Base-by-base conservation (phyloP, 1,284 basidiomycete species). In the Apiotrichum gracile region DNA sequence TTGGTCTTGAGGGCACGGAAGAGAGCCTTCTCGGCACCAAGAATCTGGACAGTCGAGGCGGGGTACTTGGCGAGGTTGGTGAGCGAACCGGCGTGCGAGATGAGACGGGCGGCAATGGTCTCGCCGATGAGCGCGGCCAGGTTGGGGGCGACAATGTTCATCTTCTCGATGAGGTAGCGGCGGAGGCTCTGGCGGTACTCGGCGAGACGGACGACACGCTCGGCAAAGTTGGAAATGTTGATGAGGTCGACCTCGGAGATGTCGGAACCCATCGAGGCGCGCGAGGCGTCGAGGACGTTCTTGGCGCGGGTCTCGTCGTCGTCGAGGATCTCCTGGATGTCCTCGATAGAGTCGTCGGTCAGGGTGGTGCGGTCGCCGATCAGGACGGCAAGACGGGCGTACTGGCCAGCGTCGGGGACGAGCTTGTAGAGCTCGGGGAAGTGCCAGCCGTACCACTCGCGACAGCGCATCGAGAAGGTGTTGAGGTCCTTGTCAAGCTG, bases 391-490 rank as follows among this genome's bases (percentile, higher is more conserved):
- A 87, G 82, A 29, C 82, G 82, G n/a, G 93, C 92, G 74, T 97
- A 99, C 69, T 88, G 86, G 57, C 94, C 86, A 74, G 96, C 96
- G 77, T 98, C 96, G 55, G 92, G 84, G 1, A 97, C 91, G 66
- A 98, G 80, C 67, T 84, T 87, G 78, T 96, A 84, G 61, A 98
- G 87, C 78, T 99, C 96, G 47, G 94, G 94, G 81, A 97, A 99
- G 76, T 98, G 96, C 81, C 96, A 98, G n/a, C 96, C 94, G 76
- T 98, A 98, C 96, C 96, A 98, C 75, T 98, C 94, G 64, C 94
- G 82, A 50, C 97, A 86, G 50, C 94, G 88, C 94, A 98, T 98
- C 25, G 92, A 88, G 74, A 98, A 97, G 25, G 94, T 85, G 80
- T 98, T 98, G 73, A 98, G 92, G 76, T 98, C 94, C 81, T 97